Evolutionary conservation across 352 stramenopile genomes (phyloP).

Genomic region (Pythium aquatile): DNA sequence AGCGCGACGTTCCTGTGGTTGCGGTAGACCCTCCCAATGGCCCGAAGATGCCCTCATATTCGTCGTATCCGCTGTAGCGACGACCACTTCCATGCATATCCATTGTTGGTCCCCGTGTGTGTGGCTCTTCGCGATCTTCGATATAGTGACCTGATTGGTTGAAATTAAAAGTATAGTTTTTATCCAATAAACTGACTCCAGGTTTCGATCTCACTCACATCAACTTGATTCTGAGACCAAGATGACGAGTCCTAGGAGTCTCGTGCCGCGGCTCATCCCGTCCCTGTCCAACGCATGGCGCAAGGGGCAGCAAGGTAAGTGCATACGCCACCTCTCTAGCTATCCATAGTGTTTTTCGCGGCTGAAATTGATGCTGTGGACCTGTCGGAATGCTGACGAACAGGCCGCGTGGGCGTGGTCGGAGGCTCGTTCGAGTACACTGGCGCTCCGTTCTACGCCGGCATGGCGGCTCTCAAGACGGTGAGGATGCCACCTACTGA

Average conservation of each 20-base stretch:
- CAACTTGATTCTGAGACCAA: constrained; percentile 4
- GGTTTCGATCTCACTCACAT: neutral
- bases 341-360: neutral
- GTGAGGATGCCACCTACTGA: constrained; percentile 19
- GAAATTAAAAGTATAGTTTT: neutral
- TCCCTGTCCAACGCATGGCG: constrained; percentile 56
- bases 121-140: constrained; percentile 23
- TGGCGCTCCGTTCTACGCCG: constrained; percentile 96
- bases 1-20: neutral
- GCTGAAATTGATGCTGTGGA: neutral
- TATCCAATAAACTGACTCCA: too few relatives aligned
- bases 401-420: constrained; percentile 90
- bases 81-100: neutral
- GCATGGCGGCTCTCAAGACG: constrained; percentile 90
- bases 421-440: constrained; percentile 97
- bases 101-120: neutral
- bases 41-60: constrained; percentile 65
- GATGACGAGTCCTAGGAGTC: constrained; percentile 6
- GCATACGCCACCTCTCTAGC: neutral
- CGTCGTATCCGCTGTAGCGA: constrained; percentile 51
- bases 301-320: constrained; percentile 75
- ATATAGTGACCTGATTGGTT: neutral
- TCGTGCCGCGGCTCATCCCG: constrained; percentile 58
- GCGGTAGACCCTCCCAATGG: constrained; percentile 28
- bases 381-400: neutral